Evolutionary conservation across 257 asterid species (phyloP).

Genomic region (Scutellaria galericulata): DNA sequence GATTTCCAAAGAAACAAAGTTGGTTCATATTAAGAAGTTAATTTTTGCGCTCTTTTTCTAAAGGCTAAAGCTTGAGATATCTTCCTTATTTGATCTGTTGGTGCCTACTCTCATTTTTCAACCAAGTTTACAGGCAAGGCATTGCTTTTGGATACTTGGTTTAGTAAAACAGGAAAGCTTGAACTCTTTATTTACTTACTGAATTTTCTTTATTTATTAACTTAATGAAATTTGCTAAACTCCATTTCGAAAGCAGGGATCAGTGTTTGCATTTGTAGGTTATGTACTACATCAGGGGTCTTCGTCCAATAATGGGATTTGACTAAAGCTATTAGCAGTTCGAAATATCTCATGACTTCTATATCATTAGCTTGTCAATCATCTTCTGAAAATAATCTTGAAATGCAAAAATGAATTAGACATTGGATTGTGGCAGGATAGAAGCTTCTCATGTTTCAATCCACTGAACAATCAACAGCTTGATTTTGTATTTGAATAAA

Average conservation of each 20-base stretch:
- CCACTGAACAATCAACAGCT: background rate
- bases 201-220: background rate
- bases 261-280: background rate
- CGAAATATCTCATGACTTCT: background rate
- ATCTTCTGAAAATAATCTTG: background rate
- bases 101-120: background rate
- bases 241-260: background rate
- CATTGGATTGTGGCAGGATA: conserved; percentile 1
- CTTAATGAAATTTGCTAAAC: background rate
- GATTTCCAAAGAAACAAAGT: background rate
- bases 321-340: background rate
- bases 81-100: too few relatives aligned
- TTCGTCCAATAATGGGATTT: background rate
- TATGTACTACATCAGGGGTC: conserved; percentile 10
- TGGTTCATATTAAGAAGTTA: too few relatives aligned
- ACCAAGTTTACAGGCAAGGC: background rate
- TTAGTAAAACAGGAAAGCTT: background rate
- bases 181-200: background rate
- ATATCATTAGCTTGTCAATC: background rate
- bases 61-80: too few relatives aligned
- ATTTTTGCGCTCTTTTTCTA: too few relatives aligned
- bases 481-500: background rate
- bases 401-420: conserved; percentile 22
- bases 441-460: conserved; percentile 12
- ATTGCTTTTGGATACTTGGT: conserved; percentile 5